Evolutionary conservation across 1,284 basidiomycete genomes (phyloP), one percentile per base, ranked within the genome.

Genomic region (Austropuccinia psidii): DNA sequence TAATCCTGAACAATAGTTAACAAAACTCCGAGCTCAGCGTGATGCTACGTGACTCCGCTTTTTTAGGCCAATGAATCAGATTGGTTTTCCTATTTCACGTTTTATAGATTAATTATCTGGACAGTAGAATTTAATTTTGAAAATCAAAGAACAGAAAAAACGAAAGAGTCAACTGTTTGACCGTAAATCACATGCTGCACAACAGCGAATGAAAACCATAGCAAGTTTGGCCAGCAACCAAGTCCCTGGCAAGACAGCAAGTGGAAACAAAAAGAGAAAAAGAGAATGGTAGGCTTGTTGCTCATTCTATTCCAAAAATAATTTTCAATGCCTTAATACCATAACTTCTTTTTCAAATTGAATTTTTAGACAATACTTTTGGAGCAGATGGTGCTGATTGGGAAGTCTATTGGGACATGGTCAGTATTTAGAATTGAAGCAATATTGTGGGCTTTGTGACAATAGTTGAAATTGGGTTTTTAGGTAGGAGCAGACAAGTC

Each of bases 371-470:
- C 83, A 96, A 98, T 78, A 90, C 85, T 80, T 99, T 98, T 78
- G 94, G 96, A 0, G 89, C 89, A 35, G 90, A 98, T 77, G 95
- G 98, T 79, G 91, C 89, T 19, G 95, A 98, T 80, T 98, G 96
- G 95, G 89, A 89, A 0, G 93, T 98, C 65, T 98, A 98, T 80
- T 90, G 95, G 74, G 94, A 97, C 82, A 95, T 99, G 74, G 92
- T 93, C 78, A 76, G 84, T 81, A n/a, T 2, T 24, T 15, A 66
- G 41, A 31, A 65, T 33, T 60, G 21, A 33, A 70, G 52, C 75
- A n/a, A 9, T 27, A 3, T 41, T 65, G 41, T n/a, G 73, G 45
- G n/a, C n/a, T n/a, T n/a, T n/a, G n/a, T n/a, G n/a, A 64, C 35
- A 41, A 64, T 29, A 8, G 31, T 29, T 64, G 11, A 33, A 33